Evolutionary conservation across 108 stramenopile species (phyloP), one percentile per base, ranked within the genome.

Genomic region (Cylindrotheca fusiformis): DNA sequence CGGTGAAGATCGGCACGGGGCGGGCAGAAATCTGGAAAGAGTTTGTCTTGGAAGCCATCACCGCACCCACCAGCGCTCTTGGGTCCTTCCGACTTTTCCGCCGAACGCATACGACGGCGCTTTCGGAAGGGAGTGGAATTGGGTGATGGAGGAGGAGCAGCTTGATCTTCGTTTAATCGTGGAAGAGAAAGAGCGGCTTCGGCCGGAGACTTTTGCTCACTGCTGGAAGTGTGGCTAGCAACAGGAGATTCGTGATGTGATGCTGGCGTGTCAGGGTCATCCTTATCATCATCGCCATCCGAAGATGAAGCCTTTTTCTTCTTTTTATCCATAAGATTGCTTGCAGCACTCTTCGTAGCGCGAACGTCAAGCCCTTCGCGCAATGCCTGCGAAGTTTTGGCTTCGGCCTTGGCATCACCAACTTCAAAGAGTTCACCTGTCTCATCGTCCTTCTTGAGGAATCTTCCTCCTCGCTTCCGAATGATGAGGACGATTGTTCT

Each of bases 371-470:
- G 68, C 0, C 91, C 91, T 59, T 93, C 91, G 27, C 91, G 72
- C 19, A 93, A 59, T 1, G 91, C 91, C 67, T 93, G 91, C 41
- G 82, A 84, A 23, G 91, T 93, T 75, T 93, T 93, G 32, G 91
- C 91, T 58, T 93, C 91, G 17, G 91, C 91, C 76, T 90, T 93
- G 48, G 77, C 75, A 61, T 93, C 91, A 2, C 91, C 91, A 23
- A 93, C 91, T 65, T 93, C 91, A 50, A 72, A 88, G 59, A 88
- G 74, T 26, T 75, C 63, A 18, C 91, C 91, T 25, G 81, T 78
- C 4, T 77, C 63, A 17, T 93, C 91, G 55, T 93, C 85, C 49
- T 89, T 85, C 61, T 82, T 79, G 36, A 93, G 60, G 56, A 93
- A 93, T 18, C 87, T 63, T 23, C 91, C 91, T 18, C 91, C 91